Percentiles rank a stretch among this genome's conserved stretches.
These are phyloP conservation scores for Acacia crassicarpa DNA, from an alignment of 306 rosid genomes.

Conservation along the genomic window DNA sequence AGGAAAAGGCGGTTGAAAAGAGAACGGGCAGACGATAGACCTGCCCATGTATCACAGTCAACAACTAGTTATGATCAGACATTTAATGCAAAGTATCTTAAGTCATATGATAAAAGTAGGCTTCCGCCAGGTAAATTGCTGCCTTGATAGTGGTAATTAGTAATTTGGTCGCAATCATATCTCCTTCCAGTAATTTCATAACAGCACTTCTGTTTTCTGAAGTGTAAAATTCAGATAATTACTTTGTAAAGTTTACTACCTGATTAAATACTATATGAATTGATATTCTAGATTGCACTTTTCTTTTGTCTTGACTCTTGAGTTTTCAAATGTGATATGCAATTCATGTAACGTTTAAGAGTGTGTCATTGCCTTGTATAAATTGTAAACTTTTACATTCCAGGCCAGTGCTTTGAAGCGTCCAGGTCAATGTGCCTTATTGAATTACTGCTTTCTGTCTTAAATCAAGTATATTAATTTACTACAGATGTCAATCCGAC, in stretches of 20 bases:
- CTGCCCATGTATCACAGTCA: constrained; percentile 62
- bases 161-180: background rate
- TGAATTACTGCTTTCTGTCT: background rate
- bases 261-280: background rate
- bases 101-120: constrained; percentile 70
- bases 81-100: constrained; percentile 51
- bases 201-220: background rate
- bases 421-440: background rate
- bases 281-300: background rate
- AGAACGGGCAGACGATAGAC: constrained; percentile 79
- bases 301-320: background rate
- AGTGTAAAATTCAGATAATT: constrained; percentile 17
- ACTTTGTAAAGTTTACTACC: background rate
- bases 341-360: background rate
- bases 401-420: background rate
- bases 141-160: background rate
- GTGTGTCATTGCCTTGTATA: background rate
- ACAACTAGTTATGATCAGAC: constrained; percentile 57
- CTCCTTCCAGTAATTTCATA: background rate
- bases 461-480: background rate
- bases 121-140: constrained; percentile 83
- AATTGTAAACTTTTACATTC: background rate
- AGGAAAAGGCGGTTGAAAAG: constrained; percentile 79
- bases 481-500: background rate
- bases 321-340: background rate